Conservation (phyloP, 768 basidiomycete species). For the Lactifluus pinguis region DNA sequence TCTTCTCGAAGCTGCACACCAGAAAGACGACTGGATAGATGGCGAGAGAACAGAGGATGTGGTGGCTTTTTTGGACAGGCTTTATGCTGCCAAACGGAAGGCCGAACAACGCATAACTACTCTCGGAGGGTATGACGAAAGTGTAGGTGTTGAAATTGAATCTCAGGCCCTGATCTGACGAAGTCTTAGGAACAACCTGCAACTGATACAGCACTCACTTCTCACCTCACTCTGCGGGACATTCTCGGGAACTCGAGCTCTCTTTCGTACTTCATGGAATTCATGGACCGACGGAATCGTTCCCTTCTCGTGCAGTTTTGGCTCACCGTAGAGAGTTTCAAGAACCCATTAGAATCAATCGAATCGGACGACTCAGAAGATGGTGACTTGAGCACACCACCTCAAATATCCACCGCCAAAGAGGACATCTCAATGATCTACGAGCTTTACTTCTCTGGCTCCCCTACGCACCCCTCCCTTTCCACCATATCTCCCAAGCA, state of each 20-base stretch:
- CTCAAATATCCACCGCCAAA: conserved; percentile 47
- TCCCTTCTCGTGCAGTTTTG: conserved; percentile 92
- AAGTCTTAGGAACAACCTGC: conserved; percentile 30
- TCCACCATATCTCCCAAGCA: conserved; percentile 62
- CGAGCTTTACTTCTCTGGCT: conserved; percentile 72
- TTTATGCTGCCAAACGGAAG: conserved; percentile 82
- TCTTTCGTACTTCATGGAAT: conserved; percentile 95
- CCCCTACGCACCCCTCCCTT: conserved; percentile 48
- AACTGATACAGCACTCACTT: conserved; percentile 33
- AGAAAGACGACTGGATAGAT: conserved; percentile 83
- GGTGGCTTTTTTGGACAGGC: conserved; percentile 76
- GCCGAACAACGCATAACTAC: conserved; percentile 79
- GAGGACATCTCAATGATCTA: conserved; percentile 90
- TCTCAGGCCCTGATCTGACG: not conserved
- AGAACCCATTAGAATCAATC: conserved; percentile 84
- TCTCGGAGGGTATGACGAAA: conserved; percentile 62
- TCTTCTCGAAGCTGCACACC: conserved; percentile 54
- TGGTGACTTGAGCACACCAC: conserved; percentile 49
- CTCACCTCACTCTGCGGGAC: conserved; percentile 58
- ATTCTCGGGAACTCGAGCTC: conserved; percentile 84
- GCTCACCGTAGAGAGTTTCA: conserved; percentile 96
- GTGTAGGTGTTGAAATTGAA: conserved; percentile 33
- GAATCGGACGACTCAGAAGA: conserved; percentile 50
- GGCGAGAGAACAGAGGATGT: conserved; percentile 79
- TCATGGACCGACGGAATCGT: conserved; percentile 84